These are phyloP conservation scores for Citrus glauca DNA, from an alignment of 345 rosid species.

Conservation along the genomic window DNA sequence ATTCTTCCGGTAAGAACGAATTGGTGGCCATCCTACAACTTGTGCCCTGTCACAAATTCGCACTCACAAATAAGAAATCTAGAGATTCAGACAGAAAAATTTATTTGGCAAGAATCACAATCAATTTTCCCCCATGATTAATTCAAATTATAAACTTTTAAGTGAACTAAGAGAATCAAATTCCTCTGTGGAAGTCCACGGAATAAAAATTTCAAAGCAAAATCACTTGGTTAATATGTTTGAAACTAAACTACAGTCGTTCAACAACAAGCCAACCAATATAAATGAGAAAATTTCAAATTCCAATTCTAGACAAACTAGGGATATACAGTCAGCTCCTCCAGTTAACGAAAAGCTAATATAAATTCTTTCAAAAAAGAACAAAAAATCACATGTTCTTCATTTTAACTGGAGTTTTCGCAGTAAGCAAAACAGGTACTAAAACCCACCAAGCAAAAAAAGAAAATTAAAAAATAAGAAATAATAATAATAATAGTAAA, in stretches of 20 bases:
- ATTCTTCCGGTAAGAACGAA: slow-evolving; percentile 70
- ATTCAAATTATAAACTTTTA: neutral
- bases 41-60: slow-evolving; percentile 43
- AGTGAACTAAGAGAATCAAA: neutral
- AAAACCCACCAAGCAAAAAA: neutral
- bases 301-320: neutral
- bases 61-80: neutral
- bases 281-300: neutral
- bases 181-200: neutral
- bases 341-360: neutral
- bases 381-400: neutral
- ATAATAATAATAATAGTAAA: neutral
- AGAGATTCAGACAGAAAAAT: neutral
- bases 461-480: neutral
- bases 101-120: neutral
- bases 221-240: neutral
- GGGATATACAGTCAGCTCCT: neutral
- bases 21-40: slow-evolving; percentile 89
- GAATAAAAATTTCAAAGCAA: neutral
- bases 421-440: neutral
- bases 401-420: neutral
- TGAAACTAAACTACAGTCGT: neutral
- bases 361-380: neutral
- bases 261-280: neutral
- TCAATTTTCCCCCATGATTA: neutral